Base-by-base conservation (phyloP, 75 land plant genomes). In the Chamaecyparis obtusa region DNA sequence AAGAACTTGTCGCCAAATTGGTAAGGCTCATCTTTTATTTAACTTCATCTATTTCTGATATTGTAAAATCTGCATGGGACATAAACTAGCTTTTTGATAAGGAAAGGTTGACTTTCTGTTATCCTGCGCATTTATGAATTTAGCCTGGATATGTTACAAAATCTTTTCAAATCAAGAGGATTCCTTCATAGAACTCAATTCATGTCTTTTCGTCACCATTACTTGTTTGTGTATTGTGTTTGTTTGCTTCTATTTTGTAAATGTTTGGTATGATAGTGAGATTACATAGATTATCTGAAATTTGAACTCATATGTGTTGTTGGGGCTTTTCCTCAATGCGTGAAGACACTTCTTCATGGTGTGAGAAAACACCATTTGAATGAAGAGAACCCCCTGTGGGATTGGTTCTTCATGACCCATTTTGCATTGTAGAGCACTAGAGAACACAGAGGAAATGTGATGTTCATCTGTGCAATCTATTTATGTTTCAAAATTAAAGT, bases 1-100 rank as follows among this genome's bases (percentile, higher is more conserved):
- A 90, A 88, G 92, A 88, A 33, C 89, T 88, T 75, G 94, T 94
- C 8, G 92, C 85, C 27, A 91, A 93, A 64, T 86, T 93, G 90
- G 99, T 98, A 93, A 88, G 87, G 19, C 57, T 86, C 80, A 19
- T 81, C 33, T 21, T 67, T 88, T 17, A 57, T 83, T 69, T 48
- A 43, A 17, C 67, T 46, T 88, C 3, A 5, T 64, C 30, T 7
- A 71, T 48, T 60, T 37, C 36, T 69, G 9, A 30, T 49, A 33
- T 69, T 88, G 36, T 2, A 44, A 80, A 9, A 43, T 80, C 48
- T 79, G 82, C 7, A 37, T 37, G 5, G 11, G 10, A 79, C 44
- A 39, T 21, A 15, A 77, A 57, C 64, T 57, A 57, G 24, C 64
- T 57, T 57, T 57, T 57, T 57, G 24, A 17, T 57, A 57, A 19